Base-by-base conservation (phyloP, 345 rosid genomes). In the Salix udensis region DNA sequence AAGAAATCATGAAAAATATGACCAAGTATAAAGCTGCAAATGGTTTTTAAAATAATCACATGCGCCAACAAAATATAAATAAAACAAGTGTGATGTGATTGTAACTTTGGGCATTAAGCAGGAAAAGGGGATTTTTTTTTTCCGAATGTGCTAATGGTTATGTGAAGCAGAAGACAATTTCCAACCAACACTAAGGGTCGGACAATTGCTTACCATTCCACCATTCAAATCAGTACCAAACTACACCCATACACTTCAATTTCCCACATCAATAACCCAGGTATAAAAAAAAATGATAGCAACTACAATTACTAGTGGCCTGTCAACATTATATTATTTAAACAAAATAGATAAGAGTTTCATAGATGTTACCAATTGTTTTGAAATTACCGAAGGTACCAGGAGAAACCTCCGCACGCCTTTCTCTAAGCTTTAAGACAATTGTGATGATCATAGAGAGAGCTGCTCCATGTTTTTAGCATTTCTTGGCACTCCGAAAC, bases 401-500 rank as follows among this genome's bases (percentile, higher is more conserved):
- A 5, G 21, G 26, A 66, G 74, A 78, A 71, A 62, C 79, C 76
- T 80, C 72, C 19, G 39, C 69, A 40, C 69, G 70, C 79, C 84
- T 80, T 68, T 42, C 39, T 48, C 70, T 37, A 60, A 30, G 69
- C 11, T 44, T 40, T 58, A 30, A 60, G 58, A 40, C 52, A 13
- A 76, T 21, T 28, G n/a, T 50, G 78, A 46, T 76, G 78, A 68
- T 89, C 84, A 92, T 37, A 96, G 89, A 79, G 92, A 90, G 68
- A 96, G 97, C 76, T 80, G 91, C 62, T 87, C 89, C 68, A 86
- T 84, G 80, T 84, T 88, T 82, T 85, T 89, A 65, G 83, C 74
- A 77, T 82, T 86, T 80, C 80, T 84, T 2, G 88, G 64, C 76
- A 88, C 76, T 74, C 84, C 86, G 40, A 80, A 78, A 71, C 86